Evolutionary conservation across 768 basidiomycete species (phyloP), one percentile per base, ranked within the genome.

Genomic region (Podaxis mareebaensis): DNA sequence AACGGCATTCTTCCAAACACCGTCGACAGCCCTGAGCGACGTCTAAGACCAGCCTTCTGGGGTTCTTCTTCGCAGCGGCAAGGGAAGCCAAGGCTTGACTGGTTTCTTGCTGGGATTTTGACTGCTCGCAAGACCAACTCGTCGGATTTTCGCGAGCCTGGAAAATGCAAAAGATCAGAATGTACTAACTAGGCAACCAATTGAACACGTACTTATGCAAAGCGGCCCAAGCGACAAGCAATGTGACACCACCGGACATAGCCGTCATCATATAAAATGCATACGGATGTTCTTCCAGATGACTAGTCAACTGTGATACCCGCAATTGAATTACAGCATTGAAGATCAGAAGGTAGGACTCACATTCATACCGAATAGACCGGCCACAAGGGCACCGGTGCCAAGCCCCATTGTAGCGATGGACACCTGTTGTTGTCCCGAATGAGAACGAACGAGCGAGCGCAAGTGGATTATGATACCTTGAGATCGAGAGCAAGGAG

Each of bases 291-390:
- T 78, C 72, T 71, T 96, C 95, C 65, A 95, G 70, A 69, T 89
- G 85, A 67, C 86, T 92, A 64, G 83, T 80, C 74, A 96, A 80
- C 94, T 91, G 68, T 40, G 39, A 17, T 12, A 51, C 53, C 52
- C 57, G 62, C 57, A 61, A 65, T 63, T 57, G 54, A 42, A 44
- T 69, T 57, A 68, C 64, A 54, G 33, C 55, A 58, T 48, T 24
- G 60, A 49, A 53, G 63, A 59, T 33, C 40, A 28, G 69, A 65
- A 60, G 5, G 3, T 6, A 10, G 42, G 22, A 78, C 92, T 71
- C 71, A 96, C 95, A 74, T 97, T 98, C 96, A 98, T 98, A 15
- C 96, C 96, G 68, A 98, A 96, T 3, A 97, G 71, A 4, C 96
- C 95, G 53, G 95, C 95, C 6, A 96, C 78, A 39, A 98, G 80